These are phyloP conservation scores for Diplotaxis tenuifolia DNA, from an alignment of 345 rosid genomes.

Conservation along the genomic window DNA sequence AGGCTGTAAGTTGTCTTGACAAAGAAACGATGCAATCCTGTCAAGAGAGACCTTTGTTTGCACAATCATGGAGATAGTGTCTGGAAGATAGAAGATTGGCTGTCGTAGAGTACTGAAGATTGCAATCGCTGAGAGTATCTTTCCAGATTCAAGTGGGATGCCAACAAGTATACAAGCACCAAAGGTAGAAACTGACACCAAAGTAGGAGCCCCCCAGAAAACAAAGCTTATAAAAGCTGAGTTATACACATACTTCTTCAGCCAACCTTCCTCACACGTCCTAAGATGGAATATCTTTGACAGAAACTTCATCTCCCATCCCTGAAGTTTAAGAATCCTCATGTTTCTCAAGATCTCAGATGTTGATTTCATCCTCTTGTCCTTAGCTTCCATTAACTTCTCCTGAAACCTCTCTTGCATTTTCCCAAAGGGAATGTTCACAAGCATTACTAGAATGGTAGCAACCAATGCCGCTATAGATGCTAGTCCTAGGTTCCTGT, in stretches of 20 bases:
- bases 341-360: slow-evolving; percentile 67
- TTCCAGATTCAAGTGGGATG: slow-evolving; percentile 64
- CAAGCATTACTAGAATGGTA: slow-evolving; percentile 54
- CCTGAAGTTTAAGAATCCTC: slow-evolving; percentile 79
- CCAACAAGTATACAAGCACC: slow-evolving; percentile 59
- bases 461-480: slow-evolving; percentile 53
- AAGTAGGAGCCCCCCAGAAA: slow-evolving; percentile 68
- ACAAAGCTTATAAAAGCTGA: slow-evolving; percentile 49
- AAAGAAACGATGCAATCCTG: slow-evolving; percentile 59
- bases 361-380: slow-evolving; percentile 60
- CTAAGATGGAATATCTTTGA: slow-evolving; percentile 54
- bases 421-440: slow-evolving; percentile 56
- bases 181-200: slow-evolving; percentile 60
- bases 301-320: slow-evolving; percentile 77
- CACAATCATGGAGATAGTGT: slow-evolving; percentile 56
- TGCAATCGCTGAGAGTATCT: slow-evolving; percentile 71
- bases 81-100: slow-evolving; percentile 62
- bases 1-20: slow-evolving; percentile 50
- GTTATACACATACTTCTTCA: slow-evolving; percentile 54
- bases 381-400: slow-evolving; percentile 71
- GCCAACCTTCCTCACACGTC: slow-evolving; percentile 53
- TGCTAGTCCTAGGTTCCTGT: slow-evolving; percentile 60
- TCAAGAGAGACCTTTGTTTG: slow-evolving; percentile 73
- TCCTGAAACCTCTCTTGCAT: slow-evolving; percentile 62
- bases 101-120: slow-evolving; percentile 66